Evolutionary conservation across 2,329 filamentous ascomycete species (phyloP), one percentile per base, ranked within the genome.

Genomic region (Penicillium sp.): DNA sequence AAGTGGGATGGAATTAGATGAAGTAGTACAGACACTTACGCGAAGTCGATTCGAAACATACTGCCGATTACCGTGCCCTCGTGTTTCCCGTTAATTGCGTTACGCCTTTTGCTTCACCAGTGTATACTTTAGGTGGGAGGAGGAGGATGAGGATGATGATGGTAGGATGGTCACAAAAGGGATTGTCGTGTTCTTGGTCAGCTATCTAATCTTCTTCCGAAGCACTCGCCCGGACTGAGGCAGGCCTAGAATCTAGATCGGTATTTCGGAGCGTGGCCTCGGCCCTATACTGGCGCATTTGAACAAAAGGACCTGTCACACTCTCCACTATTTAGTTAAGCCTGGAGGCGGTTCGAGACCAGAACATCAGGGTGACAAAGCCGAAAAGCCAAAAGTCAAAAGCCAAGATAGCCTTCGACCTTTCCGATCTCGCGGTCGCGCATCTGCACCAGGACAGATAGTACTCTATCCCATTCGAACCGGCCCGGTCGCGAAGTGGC

Each of bases 281-380:
- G 15, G 15, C 26, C 13, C 39, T 20, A 20, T 8, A 29, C 39
- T 27, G n/a, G 10, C 7, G 39, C 26, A 42, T 29, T 42, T 24
- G 45, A 46, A 34, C 29, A 37, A 36, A 26, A 43, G 36, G 43
- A 51, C 49, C 36, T 51, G 49, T 51, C 49, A 51, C 27, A 29
- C 30, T 24, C 37, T 36, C 36, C 37, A 29, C 43, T 46, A 18
- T 18, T 34, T 32, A 32, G 13, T 32, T 15, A 4, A 12, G 8
- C 13, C 29, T 32, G 12, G 29, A 23, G 23, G 18, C 34, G 34
- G 34, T 39, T 39, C 18, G 20, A 41, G 23, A 17, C 15, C 13
- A 29, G 17, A 29, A 12, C 26, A 20, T 20, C 39, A 42, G 29
- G 17, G 39, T 42, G 39, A 24, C 39, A 42, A 27, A 40, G 23